Conservation (phyloP, 2,329 filamentous ascomycete genomes). For the Ceratocystis huliohia region DNA sequence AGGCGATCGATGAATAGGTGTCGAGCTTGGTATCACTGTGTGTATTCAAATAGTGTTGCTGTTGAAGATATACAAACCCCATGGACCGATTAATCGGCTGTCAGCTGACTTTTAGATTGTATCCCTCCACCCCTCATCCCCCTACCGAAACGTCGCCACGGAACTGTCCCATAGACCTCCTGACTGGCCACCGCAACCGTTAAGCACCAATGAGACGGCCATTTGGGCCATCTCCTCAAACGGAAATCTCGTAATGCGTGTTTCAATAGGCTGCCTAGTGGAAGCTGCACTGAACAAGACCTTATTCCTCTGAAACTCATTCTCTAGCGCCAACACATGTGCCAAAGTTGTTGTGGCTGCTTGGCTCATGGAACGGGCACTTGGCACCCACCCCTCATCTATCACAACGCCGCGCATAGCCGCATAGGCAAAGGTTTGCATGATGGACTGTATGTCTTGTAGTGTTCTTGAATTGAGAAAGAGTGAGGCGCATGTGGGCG, state of each 20-base stretch:
- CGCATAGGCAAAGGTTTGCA: not conserved
- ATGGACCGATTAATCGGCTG: not conserved
- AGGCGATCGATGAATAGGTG: not conserved
- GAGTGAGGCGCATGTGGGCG: conserved; percentile 10
- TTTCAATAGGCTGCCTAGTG: not conserved
- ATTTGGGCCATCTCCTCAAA: conserved; percentile 10
- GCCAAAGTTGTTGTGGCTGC: not conserved
- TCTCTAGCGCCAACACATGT: not conserved
- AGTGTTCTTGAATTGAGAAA: not conserved
- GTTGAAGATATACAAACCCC: not conserved
- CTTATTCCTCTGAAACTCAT: not conserved
- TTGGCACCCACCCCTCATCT: conserved; percentile 2
- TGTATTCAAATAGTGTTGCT: not conserved
- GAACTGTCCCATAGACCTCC: conserved; percentile 8
- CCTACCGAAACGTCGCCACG: not conserved
- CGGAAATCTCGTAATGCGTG: not conserved
- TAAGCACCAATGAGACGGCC: not conserved
- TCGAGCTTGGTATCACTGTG: conserved; percentile 1
- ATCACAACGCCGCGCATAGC: not conserved
- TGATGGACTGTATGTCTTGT: conserved; percentile 1
- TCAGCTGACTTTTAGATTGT: not conserved
- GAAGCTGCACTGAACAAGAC: not conserved
- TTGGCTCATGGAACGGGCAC: not conserved
- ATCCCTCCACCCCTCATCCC: not conserved
- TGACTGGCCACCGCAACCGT: conserved; percentile 1